Evolutionary conservation across 352 stramenopile genomes (phyloP).

Genomic region (Hyphochytrium catenoides): DNA sequence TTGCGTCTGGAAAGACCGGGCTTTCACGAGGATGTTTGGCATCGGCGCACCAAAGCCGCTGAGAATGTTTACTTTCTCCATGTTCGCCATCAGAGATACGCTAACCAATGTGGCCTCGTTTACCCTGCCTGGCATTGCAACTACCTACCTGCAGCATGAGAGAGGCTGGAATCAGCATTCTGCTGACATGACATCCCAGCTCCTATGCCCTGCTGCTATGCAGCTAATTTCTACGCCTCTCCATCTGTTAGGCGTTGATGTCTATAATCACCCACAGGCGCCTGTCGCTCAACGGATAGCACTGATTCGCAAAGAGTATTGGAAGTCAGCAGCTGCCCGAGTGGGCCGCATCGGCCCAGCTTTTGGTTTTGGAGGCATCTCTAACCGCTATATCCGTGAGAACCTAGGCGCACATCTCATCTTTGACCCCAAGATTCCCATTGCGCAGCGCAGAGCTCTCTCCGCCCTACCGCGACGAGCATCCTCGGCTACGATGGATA

Average conservation of each 20-base stretch:
- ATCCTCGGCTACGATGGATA: too few relatives aligned
- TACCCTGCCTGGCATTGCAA: slow-evolving; percentile 46
- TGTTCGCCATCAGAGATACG: slow-evolving; percentile 63
- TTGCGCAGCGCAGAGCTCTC: too few relatives aligned
- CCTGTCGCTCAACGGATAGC: too few relatives aligned
- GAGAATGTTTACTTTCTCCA: slow-evolving; percentile 34
- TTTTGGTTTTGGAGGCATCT: slow-evolving; percentile 63
- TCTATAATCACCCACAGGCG: slow-evolving; percentile 78
- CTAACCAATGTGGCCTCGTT: slow-evolving; percentile 63
- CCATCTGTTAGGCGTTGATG: slow-evolving; percentile 55
- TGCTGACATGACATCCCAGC: slow-evolving; percentile 36
- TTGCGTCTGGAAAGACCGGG: slow-evolving; percentile 67
- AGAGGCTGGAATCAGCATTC: slow-evolving; percentile 17
- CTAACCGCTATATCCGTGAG: slow-evolving; percentile 35
- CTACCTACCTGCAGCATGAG: slow-evolving; percentile 27
- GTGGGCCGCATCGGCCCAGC: slow-evolving; percentile 61
- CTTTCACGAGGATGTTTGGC: slow-evolving; percentile 73
- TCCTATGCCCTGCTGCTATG: slow-evolving; percentile 43
- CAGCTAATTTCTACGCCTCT: slow-evolving; percentile 67
- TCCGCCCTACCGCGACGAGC: too few relatives aligned
- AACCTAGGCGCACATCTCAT: too few relatives aligned
- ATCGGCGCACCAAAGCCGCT: slow-evolving; percentile 43
- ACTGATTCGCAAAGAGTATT: slow-evolving; percentile 52
- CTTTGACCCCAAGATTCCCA: too few relatives aligned
- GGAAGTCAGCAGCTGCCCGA: slow-evolving; percentile 50